A percentile compares a stretch with the other conserved stretches of the same genome.
Conservation (phyloP, 495 filamentous ascomycete species). For the Baudoinia panamericana region DNA sequence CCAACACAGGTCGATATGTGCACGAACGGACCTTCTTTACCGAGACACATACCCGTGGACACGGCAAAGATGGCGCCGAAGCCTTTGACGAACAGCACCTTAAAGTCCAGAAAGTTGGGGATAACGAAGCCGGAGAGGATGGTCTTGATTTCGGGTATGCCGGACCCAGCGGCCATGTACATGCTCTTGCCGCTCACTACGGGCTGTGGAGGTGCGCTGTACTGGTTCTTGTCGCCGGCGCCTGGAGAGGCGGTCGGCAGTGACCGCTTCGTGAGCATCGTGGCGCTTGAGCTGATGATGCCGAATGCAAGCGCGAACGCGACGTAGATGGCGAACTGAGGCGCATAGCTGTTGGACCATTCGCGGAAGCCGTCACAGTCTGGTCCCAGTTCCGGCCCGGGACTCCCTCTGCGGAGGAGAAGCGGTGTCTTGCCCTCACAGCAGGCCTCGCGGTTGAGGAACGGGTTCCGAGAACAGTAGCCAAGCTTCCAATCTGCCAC, state of each 20-base stretch:
- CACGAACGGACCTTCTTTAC: slow-evolving; percentile 49
- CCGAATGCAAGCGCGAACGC: slow-evolving; percentile 38
- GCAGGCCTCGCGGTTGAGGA: slow-evolving; percentile 38
- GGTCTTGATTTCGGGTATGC: slow-evolving; percentile 49
- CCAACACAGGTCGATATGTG: slow-evolving; percentile 45
- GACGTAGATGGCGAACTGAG: slow-evolving; percentile 37
- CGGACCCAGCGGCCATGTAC: slow-evolving; percentile 44
- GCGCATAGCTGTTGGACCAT: slow-evolving; percentile 33
- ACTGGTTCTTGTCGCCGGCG: slow-evolving; percentile 17
- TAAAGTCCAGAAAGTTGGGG: slow-evolving; percentile 40
- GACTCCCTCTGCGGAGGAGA: no score
- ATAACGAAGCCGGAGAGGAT: slow-evolving; percentile 48
- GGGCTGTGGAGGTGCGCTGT: slow-evolving; percentile 10
- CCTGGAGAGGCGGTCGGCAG: slow-evolving; percentile 33
- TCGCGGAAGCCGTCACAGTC: slow-evolving; percentile 32
- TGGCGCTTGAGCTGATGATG: slow-evolving; percentile 36
- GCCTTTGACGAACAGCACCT: slow-evolving; percentile 43
- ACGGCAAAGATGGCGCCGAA: slow-evolving; percentile 45
- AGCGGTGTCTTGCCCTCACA: slow-evolving; percentile 29
- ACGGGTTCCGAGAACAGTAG: slow-evolving; percentile 36
- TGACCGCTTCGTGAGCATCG: slow-evolving; percentile 39
- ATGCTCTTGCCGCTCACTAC: slow-evolving; percentile 35
- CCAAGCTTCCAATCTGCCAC: slow-evolving; percentile 44
- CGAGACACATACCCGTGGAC: slow-evolving; percentile 44
- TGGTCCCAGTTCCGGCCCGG: slow-evolving; percentile 20